These are phyloP conservation scores for Leccinum griseonigrum DNA, from an alignment of 1,284 basidiomycete species.

Conservation along the genomic window DNA sequence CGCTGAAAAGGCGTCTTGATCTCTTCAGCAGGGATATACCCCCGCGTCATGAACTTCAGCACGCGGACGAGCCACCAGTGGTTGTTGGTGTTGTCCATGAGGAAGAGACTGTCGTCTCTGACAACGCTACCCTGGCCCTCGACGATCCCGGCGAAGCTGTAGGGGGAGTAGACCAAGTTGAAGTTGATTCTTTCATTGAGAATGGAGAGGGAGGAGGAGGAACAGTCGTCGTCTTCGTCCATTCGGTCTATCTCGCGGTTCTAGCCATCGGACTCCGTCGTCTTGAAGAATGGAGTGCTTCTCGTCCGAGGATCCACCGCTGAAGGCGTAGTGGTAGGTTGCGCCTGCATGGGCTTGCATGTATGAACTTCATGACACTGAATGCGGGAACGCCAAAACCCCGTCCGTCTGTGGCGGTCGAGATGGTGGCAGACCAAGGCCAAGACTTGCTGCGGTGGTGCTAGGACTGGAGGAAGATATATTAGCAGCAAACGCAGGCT, in stretches of 20 bases:
- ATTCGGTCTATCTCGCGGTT: constrained; percentile 60
- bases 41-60: constrained; percentile 95
- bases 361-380: constrained; percentile 33
- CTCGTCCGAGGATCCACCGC: constrained; percentile 53
- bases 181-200: constrained; percentile 92
- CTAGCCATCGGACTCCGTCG: constrained; percentile 61
- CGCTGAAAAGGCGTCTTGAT: constrained; percentile 98
- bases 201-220: constrained; percentile 77
- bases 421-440: no score
- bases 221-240: constrained; percentile 67
- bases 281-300: constrained; percentile 78
- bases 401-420: no score
- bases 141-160: constrained; percentile 93
- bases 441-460: no score
- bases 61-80: constrained; percentile 99
- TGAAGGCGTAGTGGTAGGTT: constrained; percentile 36
- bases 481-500: no score
- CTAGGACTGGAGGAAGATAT: no score
- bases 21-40: constrained; percentile 99
- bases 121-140: constrained; percentile 97
- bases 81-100: constrained; percentile 95
- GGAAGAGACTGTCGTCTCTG: constrained; percentile 90
- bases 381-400: no score
- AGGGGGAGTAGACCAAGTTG: constrained; percentile 84
- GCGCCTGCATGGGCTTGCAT: constrained; percentile 59